Percentiles rank a stretch among this genome's conserved stretches.
phyloP scores from a whole-genome alignment of 139 green algal species.

The Gonium pectorale region DNA sequence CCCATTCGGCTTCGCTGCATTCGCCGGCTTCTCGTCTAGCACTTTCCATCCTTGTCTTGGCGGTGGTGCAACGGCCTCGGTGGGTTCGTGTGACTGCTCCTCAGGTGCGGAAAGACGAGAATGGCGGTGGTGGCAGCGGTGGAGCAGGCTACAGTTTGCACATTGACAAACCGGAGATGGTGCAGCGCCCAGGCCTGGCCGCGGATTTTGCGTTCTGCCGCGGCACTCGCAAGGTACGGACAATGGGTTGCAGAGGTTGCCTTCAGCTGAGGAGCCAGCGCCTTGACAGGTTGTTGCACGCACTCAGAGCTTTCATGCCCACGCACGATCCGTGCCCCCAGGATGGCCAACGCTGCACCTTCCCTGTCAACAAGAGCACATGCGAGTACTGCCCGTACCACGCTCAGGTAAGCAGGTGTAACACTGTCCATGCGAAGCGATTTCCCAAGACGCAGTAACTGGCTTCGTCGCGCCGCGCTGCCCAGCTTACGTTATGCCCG shows the following conservation, averaged over 20 bases:
- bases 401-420: constrained; percentile 21
- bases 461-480: too few species aligned
- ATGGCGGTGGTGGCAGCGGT: constrained; percentile 15
- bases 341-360: constrained; percentile 48
- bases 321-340: background rate
- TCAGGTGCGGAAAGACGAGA: constrained; percentile 39
- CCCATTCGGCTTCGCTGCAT: too few species aligned
- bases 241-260: background rate
- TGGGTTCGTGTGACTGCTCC: background rate
- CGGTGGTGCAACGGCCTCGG: background rate
- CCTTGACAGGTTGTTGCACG: too few species aligned
- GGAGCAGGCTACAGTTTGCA: constrained; percentile 28
- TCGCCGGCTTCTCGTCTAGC: too few species aligned
- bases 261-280: too few species aligned
- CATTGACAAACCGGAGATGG: constrained; percentile 48
- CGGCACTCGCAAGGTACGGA: constrained; percentile 37
- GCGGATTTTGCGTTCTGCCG: constrained; percentile 50
- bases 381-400: constrained; percentile 62
- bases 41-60: too few species aligned
- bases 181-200: constrained; percentile 31
- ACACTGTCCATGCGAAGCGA: background rate
- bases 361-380: constrained; percentile 42
- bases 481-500: too few species aligned
- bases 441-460: background rate
- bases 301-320: background rate